phyloP scores from a whole-genome alignment of 495 filamentous ascomycete genomes.

The Lepidopterella palustris region DNA sequence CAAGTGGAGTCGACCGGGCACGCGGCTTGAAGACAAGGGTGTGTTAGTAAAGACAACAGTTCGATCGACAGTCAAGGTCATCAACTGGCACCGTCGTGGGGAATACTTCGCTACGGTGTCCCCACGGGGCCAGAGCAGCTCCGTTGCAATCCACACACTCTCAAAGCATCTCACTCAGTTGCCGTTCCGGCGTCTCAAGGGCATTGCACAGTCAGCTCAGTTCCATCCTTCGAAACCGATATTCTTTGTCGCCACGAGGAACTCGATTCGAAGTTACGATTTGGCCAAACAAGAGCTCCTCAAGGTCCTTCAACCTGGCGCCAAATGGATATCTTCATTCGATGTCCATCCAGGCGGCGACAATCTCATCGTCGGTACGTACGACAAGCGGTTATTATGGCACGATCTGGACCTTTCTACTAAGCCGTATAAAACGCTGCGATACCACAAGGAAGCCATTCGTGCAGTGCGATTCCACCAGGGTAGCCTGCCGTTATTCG shows the following conservation, averaged over 20 bases:
- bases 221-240: conserved; percentile 92
- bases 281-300: conserved; percentile 79
- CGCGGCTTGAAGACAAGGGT: conserved; percentile 66
- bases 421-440: conserved; percentile 88
- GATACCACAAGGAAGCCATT: conserved; percentile 89
- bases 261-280: conserved; percentile 86
- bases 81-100: conserved; percentile 89
- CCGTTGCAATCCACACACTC: conserved; percentile 92
- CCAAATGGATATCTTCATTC: conserved; percentile 89
- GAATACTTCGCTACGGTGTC: conserved; percentile 94
- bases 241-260: conserved; percentile 93
- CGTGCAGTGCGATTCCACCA: conserved; percentile 80
- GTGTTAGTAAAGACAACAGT: conserved; percentile 72
- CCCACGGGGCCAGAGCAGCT: conserved; percentile 64
- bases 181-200: conserved; percentile 80
- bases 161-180: conserved; percentile 91
- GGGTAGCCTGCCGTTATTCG: conserved; percentile 79
- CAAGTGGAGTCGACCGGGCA: conserved; percentile 74
- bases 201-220: conserved; percentile 78
- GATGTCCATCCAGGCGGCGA: conserved; percentile 90
- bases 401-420: conserved; percentile 90
- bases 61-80: conserved; percentile 77
- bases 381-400: conserved; percentile 91
- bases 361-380: conserved; percentile 87
- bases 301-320: conserved; percentile 86